Conservation (phyloP, 1,284 basidiomycete species). For the Coniferiporia sulphurascens region DNA sequence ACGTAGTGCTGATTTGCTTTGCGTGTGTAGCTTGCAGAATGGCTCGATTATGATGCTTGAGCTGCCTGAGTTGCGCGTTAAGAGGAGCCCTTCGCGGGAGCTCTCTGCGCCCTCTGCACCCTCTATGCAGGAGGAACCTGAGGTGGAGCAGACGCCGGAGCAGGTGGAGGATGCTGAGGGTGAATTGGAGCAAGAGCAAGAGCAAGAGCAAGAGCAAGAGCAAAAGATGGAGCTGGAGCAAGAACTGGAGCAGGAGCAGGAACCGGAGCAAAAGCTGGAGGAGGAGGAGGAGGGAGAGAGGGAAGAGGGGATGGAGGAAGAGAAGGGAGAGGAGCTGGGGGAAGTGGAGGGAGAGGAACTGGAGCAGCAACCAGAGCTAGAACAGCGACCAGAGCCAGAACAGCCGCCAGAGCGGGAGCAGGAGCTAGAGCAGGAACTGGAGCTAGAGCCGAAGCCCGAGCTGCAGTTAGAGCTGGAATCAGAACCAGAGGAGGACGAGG, state of each 20-base stretch:
- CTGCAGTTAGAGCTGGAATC: neutral
- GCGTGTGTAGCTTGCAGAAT: neutral
- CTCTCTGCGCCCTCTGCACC: neutral
- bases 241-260: neutral
- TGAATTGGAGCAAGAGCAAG: neutral
- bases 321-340: neutral
- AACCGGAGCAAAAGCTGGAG: neutral
- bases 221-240: neutral
- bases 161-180: neutral
- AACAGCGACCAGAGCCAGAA: neutral
- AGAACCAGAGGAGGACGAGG: neutral
- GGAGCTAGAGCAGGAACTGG: neutral
- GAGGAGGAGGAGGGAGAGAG: neutral
- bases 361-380: neutral
- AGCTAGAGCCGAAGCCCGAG: neutral
- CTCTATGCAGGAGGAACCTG: neutral
- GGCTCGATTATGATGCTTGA: slow-evolving; percentile 13
- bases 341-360: neutral
- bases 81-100: neutral
- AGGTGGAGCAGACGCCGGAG: neutral
- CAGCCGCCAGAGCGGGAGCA: neutral
- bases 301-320: neutral
- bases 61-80: slow-evolving; percentile 5
- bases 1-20: neutral
- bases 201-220: neutral